These are phyloP conservation scores for Alternaria infectoria DNA, from an alignment of 2,329 filamentous ascomycete genomes.

Conservation along the genomic window DNA sequence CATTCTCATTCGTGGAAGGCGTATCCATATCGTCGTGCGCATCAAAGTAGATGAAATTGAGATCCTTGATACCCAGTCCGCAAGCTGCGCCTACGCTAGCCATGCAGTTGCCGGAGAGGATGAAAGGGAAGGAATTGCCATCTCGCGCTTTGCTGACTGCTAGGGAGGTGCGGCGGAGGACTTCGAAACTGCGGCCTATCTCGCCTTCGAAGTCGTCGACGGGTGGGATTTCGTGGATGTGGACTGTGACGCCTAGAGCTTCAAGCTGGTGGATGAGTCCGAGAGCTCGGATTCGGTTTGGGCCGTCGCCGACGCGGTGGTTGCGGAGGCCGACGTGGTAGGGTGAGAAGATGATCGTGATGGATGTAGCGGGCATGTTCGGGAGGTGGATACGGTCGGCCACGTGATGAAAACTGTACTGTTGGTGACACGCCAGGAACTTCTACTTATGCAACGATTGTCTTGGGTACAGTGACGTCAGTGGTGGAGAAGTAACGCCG, in stretches of 20 bases:
- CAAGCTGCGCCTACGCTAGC: constrained; percentile 47
- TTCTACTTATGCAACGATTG: neutral
- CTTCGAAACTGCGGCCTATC: constrained; percentile 50
- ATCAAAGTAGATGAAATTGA: constrained; percentile 52
- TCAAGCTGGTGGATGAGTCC: constrained; percentile 39
- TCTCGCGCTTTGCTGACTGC: constrained; percentile 27
- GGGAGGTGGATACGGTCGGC: neutral
- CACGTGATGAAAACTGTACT: too few species aligned
- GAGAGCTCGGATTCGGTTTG: constrained; percentile 36
- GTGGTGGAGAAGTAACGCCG: neutral
- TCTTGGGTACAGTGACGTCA: neutral
- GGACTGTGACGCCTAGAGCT: neutral
- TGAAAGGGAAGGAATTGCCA: constrained; percentile 44
- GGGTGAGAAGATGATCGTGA: constrained; percentile 33
- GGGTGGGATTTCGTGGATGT: neutral
- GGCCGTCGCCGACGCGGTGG: constrained; percentile 49
- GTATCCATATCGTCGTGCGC: constrained; percentile 53
- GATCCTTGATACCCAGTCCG: constrained; percentile 35
- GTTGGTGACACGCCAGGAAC: too few species aligned
- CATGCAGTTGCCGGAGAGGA: constrained; percentile 52
- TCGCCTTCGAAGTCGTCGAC: constrained; percentile 51
- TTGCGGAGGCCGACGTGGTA: constrained; percentile 51
- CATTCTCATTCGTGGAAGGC: constrained; percentile 44
- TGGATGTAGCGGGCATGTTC: neutral
- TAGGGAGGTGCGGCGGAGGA: constrained; percentile 47